Evolutionary conservation across 1,284 basidiomycete genomes (phyloP).

Genomic region (Schizophyllum amplum): DNA sequence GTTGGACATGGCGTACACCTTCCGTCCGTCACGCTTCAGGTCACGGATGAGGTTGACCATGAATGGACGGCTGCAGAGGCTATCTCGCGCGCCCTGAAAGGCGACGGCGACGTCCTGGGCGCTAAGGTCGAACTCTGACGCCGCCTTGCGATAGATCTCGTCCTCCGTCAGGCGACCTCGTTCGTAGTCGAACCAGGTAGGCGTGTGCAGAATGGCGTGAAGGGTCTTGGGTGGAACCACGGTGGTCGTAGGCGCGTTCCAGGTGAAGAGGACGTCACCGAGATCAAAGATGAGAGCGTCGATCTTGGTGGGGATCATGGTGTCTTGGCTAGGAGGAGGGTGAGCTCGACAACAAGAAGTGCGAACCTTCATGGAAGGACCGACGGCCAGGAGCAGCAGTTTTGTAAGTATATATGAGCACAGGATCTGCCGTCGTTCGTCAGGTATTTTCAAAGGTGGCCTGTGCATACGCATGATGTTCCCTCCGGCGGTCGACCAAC

Average conservation of each 20-base stretch:
- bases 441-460: too few relatives aligned
- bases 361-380: too few relatives aligned
- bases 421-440: too few relatives aligned
- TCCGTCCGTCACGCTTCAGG: conserved; percentile 29
- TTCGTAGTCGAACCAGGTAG: conserved; percentile 51
- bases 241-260: conserved; percentile 42
- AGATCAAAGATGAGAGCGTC: conserved; percentile 40
- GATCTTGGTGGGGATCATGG: conserved; percentile 7
- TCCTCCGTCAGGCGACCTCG: conserved; percentile 37
- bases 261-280: conserved; percentile 52
- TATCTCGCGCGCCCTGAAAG: conserved; percentile 38
- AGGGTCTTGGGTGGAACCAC: conserved; percentile 36
- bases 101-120: conserved; percentile 32
- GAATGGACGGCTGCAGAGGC: conserved; percentile 33
- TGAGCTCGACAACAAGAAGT: too few relatives aligned
- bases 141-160: conserved; percentile 37
- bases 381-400: too few relatives aligned
- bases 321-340: too few relatives aligned
- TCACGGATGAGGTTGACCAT: conserved; percentile 40
- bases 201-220: conserved; percentile 35
- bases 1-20: conserved; percentile 51
- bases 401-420: too few relatives aligned
- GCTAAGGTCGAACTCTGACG: conserved; percentile 31
- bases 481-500: too few relatives aligned
- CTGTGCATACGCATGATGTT: too few relatives aligned